A percentile compares a stretch with the other conserved stretches of the same genome.
phyloP scores from a whole-genome alignment of 306 rosid genomes.

The Geum urbanum region DNA sequence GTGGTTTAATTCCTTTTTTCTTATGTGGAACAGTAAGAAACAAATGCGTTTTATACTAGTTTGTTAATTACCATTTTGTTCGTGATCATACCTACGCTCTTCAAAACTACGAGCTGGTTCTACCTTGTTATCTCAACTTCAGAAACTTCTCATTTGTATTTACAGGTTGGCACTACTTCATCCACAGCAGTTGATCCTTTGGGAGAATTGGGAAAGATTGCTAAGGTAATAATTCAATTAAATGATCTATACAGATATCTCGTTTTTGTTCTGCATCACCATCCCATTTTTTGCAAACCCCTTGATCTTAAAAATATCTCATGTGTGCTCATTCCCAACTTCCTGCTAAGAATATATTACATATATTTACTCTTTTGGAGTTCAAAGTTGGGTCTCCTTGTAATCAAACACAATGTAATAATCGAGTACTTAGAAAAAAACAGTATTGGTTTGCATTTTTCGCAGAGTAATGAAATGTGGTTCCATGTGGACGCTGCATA shows the following conservation, averaged over 20 bases:
- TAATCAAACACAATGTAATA: background rate
- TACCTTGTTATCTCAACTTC: slow-evolving; percentile 13
- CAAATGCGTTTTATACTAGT: slow-evolving; percentile 13
- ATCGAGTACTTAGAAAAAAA: background rate
- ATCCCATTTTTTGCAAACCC: background rate
- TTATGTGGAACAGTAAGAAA: slow-evolving; percentile 81
- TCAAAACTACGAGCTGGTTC: background rate
- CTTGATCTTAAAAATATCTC: background rate
- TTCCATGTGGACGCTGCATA: slow-evolving; percentile 96
- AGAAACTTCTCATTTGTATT: slow-evolving; percentile 15
- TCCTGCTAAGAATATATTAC: background rate
- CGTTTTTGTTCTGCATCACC: background rate
- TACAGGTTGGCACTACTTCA: slow-evolving; percentile 92
- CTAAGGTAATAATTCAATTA: slow-evolving; percentile 48
- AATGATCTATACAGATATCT: background rate
- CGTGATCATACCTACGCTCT: slow-evolving; percentile 1
- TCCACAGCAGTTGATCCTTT: slow-evolving; percentile 93
- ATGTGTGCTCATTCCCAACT: background rate
- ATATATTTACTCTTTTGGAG: background rate
- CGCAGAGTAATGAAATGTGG: slow-evolving; percentile 70
- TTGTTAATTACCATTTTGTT: slow-evolving; percentile 2
- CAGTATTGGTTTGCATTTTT: slow-evolving; percentile 21
- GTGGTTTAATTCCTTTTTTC: slow-evolving; percentile 79
- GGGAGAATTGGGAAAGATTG: slow-evolving; percentile 52
- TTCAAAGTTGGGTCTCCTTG: background rate